Base-by-base conservation (phyloP, 2,329 filamentous ascomycete species). In the Phialophora tarda region DNA sequence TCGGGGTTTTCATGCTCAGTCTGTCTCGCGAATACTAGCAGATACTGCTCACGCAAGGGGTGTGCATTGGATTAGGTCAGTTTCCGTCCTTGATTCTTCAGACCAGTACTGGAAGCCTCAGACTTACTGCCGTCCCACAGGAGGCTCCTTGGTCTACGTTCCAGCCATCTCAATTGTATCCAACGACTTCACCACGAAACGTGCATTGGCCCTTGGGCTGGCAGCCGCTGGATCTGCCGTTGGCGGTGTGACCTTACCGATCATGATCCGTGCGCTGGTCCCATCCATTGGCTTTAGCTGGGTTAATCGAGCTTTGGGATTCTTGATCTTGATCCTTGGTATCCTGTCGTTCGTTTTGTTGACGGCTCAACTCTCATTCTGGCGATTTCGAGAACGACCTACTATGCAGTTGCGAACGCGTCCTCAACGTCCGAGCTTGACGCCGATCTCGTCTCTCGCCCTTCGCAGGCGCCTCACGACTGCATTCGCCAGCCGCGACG, bases 221-320 rank as follows among this genome's bases (percentile, higher is more conserved):
- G 78, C 77, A 0, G 74, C 82, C 0, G 74, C 80, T 0, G 84
- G 83, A 0, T 83, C 81, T 0, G 83, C 81, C 1, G 72, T 85
- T 3, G 85, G 85, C 3, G 85, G 84, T 7, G 76, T 88, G 41
- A 75, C 87, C 38, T 82, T 86, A 44, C 85, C 85, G 14, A 77
- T 82, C 32, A 70, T 71, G 63, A 74, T 84, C 51, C 83, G 80
- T 51, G 81, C 81, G 64, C 76, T 87, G 73, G 75, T 87, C 21
- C 82, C 82, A 62, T 73, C 73, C 26, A 74, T 78, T 0, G 65
- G 68, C 0, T 82, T 86, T 64, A 82, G 78, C 21, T 88, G 85
- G 85, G 77, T 82, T 0, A 79, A 86, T 0, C 78, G 85, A 3
- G 77, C 85, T 48, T 77, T 84, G 14, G 85, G 80, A 1, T 86